Evolutionary conservation across 306 rosid species (phyloP).

Genomic region (Castanospermum australe): DNA sequence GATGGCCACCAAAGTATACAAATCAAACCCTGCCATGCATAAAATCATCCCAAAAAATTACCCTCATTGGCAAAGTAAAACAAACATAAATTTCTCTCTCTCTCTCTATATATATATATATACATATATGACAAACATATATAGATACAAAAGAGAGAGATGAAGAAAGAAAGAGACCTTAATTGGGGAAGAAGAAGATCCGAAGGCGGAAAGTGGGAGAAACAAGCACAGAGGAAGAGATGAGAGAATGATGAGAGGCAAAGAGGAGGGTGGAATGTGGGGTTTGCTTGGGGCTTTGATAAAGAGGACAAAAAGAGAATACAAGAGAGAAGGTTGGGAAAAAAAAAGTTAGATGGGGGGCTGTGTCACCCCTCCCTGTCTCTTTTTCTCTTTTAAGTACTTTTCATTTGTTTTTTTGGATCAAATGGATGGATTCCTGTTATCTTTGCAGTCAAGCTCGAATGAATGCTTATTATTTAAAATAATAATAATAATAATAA

Average conservation of each 20-base stretch:
- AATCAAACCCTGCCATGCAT: constrained; percentile 4
- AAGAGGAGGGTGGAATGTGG: constrained; percentile 36
- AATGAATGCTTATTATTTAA: not conserved
- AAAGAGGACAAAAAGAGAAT: constrained; percentile 69
- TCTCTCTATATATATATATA: not conserved
- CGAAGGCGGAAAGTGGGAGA: constrained; percentile 34
- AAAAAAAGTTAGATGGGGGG: constrained; percentile 5
- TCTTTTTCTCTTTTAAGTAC: constrained; percentile 31
- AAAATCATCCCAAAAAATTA: not conserved
- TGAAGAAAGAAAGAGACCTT: constrained; percentile 39
- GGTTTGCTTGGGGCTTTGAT: constrained; percentile 73
- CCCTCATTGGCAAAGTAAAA: not conserved
- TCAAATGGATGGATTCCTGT: constrained; percentile 44
- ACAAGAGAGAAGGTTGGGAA: constrained; percentile 23
- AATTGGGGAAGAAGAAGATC: constrained; percentile 49
- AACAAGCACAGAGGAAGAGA: constrained; percentile 15
- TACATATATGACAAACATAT: not conserved
- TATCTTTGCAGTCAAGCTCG: constrained; percentile 55
- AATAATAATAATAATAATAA: not conserved
- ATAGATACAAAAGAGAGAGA: not conserved
- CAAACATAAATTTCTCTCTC: not conserved
- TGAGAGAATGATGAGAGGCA: not conserved
- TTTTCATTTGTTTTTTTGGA: constrained; percentile 53
- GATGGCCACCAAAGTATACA: not conserved
- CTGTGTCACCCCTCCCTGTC: constrained; percentile 31